Conservation (phyloP, 2,329 filamentous ascomycete species). For the Fusarium staphyleae region DNA sequence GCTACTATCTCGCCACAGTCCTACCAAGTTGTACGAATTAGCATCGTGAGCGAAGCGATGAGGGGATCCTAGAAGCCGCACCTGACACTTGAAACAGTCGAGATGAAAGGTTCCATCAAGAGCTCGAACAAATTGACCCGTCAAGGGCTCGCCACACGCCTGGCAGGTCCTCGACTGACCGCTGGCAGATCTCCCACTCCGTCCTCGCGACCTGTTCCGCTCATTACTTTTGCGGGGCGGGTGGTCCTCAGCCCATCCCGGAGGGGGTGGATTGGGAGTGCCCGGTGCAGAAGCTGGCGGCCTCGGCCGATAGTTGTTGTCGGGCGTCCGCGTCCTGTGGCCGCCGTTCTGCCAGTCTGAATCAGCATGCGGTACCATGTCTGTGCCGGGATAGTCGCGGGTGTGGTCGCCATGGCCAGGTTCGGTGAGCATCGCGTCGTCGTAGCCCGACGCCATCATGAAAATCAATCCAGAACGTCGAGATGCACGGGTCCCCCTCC, state of each 20-base stretch:
- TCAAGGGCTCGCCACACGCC: slow-evolving; percentile 87
- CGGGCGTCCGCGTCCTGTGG: slow-evolving; percentile 48
- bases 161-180: slow-evolving; percentile 74
- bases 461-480: slow-evolving; percentile 37
- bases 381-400: slow-evolving; percentile 35
- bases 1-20: slow-evolving; percentile 97
- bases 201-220: slow-evolving; percentile 63
- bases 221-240: slow-evolving; percentile 60
- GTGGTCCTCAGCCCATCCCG: slow-evolving; percentile 50
- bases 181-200: slow-evolving; percentile 62
- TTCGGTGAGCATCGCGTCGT: slow-evolving; percentile 51
- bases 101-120: slow-evolving; percentile 94
- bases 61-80: slow-evolving; percentile 51
- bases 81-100: slow-evolving; percentile 97
- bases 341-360: slow-evolving; percentile 49
- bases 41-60: slow-evolving; percentile 12
- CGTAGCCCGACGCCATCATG: slow-evolving; percentile 57
- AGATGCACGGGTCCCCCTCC: slow-evolving; percentile 38
- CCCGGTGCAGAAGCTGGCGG: slow-evolving; percentile 48
- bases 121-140: slow-evolving; percentile 94
- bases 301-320: slow-evolving; percentile 46
- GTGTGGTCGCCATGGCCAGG: slow-evolving; percentile 45
- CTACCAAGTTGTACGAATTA: slow-evolving; percentile 55
- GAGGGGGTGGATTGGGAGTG: slow-evolving; percentile 42
- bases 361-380: slow-evolving; percentile 45